A percentile compares a stretch with the other conserved stretches of the same genome.
Evolutionary conservation across 2,329 filamentous ascomycete genomes (phyloP).

Genomic region (Tolypocladium pustulatum): DNA sequence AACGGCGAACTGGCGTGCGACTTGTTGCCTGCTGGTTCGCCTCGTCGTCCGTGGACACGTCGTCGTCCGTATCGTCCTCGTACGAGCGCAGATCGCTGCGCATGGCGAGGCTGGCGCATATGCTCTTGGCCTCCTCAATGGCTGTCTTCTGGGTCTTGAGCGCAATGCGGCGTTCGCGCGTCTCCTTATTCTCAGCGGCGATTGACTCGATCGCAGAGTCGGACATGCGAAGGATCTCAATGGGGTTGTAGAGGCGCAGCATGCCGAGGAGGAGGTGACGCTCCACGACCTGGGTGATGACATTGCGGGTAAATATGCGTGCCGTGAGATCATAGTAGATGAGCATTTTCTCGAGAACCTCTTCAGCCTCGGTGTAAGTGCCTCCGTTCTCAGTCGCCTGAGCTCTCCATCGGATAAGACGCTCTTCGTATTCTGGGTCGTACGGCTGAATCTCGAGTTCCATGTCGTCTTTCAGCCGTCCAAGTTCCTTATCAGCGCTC

Average conservation of each 20-base stretch:
- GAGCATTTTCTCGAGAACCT: slow-evolving; percentile 44
- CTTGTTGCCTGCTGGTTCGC: slow-evolving; percentile 5
- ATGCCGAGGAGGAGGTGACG: slow-evolving; percentile 40
- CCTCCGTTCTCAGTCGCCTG: slow-evolving; percentile 31
- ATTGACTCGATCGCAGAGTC: slow-evolving; percentile 36
- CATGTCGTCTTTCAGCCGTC: slow-evolving; percentile 36
- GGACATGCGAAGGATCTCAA: slow-evolving; percentile 37
- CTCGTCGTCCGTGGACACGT: slow-evolving; percentile 20
- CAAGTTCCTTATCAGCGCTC: slow-evolving; percentile 34
- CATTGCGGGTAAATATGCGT: slow-evolving; percentile 40
- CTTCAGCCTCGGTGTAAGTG: slow-evolving; percentile 38
- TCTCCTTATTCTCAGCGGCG: slow-evolving; percentile 42
- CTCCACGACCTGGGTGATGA: slow-evolving; percentile 42
- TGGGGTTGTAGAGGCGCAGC: slow-evolving; percentile 40
- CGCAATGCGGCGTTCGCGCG: slow-evolving; percentile 34
- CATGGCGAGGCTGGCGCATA: slow-evolving; percentile 41
- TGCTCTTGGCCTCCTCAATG: slow-evolving; percentile 38
- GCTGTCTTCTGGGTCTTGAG: slow-evolving; percentile 38
- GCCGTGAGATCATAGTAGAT: slow-evolving; percentile 44
- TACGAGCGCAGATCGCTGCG: slow-evolving; percentile 35
- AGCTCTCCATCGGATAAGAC: slow-evolving; percentile 35
- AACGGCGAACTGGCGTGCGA: slow-evolving; percentile 6
- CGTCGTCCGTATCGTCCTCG: slow-evolving; percentile 24
- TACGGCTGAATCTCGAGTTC: slow-evolving; percentile 42
- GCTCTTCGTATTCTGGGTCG: slow-evolving; percentile 42